Percentiles rank a stretch among this genome's conserved stretches.
Evolutionary conservation across 108 stramenopile genomes (phyloP).

Genomic region (Aureococcus anophagefferens): DNA sequence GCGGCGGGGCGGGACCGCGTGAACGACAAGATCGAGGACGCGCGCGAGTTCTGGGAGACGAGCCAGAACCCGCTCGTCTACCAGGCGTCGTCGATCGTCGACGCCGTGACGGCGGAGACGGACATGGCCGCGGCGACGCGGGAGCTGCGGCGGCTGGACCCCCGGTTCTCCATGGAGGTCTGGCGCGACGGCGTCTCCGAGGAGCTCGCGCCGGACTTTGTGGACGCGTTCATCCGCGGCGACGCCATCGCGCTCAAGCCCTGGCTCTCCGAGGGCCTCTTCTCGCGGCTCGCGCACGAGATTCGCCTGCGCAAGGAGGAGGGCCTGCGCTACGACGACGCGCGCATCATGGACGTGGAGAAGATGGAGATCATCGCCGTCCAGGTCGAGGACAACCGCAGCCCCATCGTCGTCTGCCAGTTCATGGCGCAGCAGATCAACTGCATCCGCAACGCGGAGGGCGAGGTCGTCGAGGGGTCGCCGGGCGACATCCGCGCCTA

Average conservation of each 20-base stretch:
- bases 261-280: constrained; percentile 78
- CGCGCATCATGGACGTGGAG: constrained; percentile 85
- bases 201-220: constrained; percentile 72
- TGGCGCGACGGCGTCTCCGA: constrained; percentile 79
- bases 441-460: constrained; percentile 81
- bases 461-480: constrained; percentile 77
- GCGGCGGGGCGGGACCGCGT: constrained; percentile 52
- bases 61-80: constrained; percentile 98
- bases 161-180: constrained; percentile 77
- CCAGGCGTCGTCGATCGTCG: constrained; percentile 81
- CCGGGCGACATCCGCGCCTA: constrained; percentile 79
- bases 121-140: constrained; percentile 76
- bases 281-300: constrained; percentile 73
- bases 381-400: constrained; percentile 75
- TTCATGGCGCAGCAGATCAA: constrained; percentile 98
- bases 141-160: constrained; percentile 86
- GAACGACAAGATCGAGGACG: constrained; percentile 68
- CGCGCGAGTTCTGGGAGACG: constrained; percentile 91
- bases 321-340: constrained; percentile 61
- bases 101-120: constrained; percentile 87
- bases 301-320: constrained; percentile 72
- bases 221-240: constrained; percentile 73
- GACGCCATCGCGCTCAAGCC: constrained; percentile 69
- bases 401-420: constrained; percentile 79
- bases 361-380: constrained; percentile 80